Evolutionary conservation across 805 yeast genomes (phyloP), one percentile per base, ranked within the genome.

Genomic region (Zygoascus tannicola): DNA sequence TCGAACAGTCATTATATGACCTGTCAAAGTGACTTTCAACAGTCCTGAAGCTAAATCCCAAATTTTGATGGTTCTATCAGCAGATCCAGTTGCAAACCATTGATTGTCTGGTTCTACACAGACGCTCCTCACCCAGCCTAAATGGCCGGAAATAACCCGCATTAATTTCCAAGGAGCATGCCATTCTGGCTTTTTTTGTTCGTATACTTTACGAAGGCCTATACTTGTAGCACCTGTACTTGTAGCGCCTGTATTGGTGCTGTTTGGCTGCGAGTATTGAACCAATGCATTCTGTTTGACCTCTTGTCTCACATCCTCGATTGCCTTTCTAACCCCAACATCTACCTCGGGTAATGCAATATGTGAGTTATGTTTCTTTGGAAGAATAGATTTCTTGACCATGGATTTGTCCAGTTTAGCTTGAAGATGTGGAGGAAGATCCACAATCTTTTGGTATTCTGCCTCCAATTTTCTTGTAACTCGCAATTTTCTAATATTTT

Each of bases 61-160:
- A 2, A 90, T 70, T 43, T 88, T 88, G 50, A 92, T 84, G 0
- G 94, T 84, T 2, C 85, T 69, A 57, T 92, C 99, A 3, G 82
- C 75, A 2, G 94, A 80, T 0, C 97, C 99, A 0, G 96, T 80
- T 5, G 81, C 94, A 64, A 85, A 90, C 85, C 92, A 92, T 51
- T 80, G 75, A 59, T 87, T 87, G 26, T 81, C 81, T 0, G 95
- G 95, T 48, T 92, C 97, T 16, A 84, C 74, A 5, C 81, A 71
- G 2, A 87, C 66, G n/a, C 85, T 73, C 38, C 94, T 71, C 1
- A 92, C 86, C 88, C 97, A 88, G 0, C 99, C 98, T 33, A 75
- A 71, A 59, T 92, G 98, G 2, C 97, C 97, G 1, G 84, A 77
- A 0, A 90, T 70, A 2, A 90, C 86, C 45, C 81, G 69, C 57